Percentiles rank a stretch among this genome's conserved stretches.
These are phyloP conservation scores for Saitozyma sp. DNA, from an alignment of 768 basidiomycete species.

Conservation along the genomic window DNA sequence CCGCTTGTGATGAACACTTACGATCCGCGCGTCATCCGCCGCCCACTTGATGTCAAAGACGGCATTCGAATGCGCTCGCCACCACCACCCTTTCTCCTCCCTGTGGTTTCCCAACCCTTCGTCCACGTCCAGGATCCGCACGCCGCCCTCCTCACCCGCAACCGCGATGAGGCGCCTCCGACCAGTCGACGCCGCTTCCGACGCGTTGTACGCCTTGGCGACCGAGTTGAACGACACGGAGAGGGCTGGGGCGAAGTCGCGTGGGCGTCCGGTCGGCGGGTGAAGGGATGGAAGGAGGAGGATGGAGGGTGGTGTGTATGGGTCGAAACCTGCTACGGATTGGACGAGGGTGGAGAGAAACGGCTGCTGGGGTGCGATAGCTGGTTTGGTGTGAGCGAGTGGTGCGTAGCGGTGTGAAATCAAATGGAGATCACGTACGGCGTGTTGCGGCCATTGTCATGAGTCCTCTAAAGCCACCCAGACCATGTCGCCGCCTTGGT, in stretches of 20 bases:
- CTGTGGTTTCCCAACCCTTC: constrained; percentile 28
- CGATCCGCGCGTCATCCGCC: constrained; percentile 35
- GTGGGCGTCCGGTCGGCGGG: constrained; percentile 31
- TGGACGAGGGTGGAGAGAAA: constrained; percentile 28
- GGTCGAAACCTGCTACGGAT: constrained; percentile 22
- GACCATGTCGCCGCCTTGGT: not conserved
- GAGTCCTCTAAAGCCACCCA: not conserved
- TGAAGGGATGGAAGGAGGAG: constrained; percentile 37
- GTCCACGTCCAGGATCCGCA: constrained; percentile 43
- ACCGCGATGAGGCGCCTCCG: constrained; percentile 36
- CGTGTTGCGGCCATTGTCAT: not conserved
- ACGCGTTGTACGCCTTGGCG: constrained; percentile 26
- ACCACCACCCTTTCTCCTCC: constrained; percentile 45
- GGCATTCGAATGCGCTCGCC: constrained; percentile 47
- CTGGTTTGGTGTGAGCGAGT: not conserved
- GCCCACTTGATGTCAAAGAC: constrained; percentile 51
- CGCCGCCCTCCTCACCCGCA: constrained; percentile 43
- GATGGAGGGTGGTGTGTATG: constrained; percentile 24
- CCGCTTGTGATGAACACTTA: constrained; percentile 15
- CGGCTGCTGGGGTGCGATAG: not conserved
- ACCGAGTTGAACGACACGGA: constrained; percentile 30
- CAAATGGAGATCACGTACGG: not conserved
- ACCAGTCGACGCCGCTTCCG: constrained; percentile 17
- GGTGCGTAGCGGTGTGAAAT: not conserved
- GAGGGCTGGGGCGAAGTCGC: constrained; percentile 39